phyloP scores from a whole-genome alignment of 495 filamentous ascomycete species.

The Daldinia bambusicola region DNA sequence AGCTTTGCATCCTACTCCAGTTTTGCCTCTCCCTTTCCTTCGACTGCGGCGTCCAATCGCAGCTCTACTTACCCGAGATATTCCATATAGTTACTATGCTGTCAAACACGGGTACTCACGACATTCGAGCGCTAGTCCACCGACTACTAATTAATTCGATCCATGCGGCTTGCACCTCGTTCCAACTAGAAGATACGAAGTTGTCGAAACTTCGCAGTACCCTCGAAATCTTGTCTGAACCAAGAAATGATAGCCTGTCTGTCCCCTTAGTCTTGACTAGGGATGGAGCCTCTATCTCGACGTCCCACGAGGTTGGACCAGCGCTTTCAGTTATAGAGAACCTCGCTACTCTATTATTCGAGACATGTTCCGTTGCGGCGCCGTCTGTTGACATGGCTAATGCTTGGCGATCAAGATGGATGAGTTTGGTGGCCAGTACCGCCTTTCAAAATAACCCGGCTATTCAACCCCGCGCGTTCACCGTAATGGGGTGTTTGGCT shows the following conservation, averaged over 20 bases:
- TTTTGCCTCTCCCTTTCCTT: constrained; percentile 72
- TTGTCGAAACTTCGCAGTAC: constrained; percentile 63
- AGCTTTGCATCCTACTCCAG: constrained; percentile 70
- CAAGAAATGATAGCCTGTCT: constrained; percentile 61
- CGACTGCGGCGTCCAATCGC: constrained; percentile 69
- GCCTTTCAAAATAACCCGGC: constrained; percentile 77
- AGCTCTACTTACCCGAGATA: constrained; percentile 71
- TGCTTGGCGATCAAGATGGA: constrained; percentile 75
- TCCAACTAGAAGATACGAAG: constrained; percentile 64
- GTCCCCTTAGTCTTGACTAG: constrained; percentile 50
- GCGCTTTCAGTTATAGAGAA: constrained; percentile 63
- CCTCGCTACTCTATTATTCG: constrained; percentile 65
- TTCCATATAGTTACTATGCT: constrained; percentile 76
- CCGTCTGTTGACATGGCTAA: constrained; percentile 71
- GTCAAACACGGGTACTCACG: constrained; percentile 67
- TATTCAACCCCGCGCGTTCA: constrained; percentile 72
- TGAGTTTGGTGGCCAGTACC: constrained; percentile 74
- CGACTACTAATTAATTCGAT: constrained; percentile 70
- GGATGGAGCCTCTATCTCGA: constrained; percentile 58
- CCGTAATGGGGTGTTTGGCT: constrained; percentile 74
- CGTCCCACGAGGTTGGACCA: constrained; percentile 58
- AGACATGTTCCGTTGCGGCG: constrained; percentile 69
- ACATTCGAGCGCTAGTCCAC: constrained; percentile 66
- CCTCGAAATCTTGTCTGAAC: constrained; percentile 65
- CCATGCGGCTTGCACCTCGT: constrained; percentile 72